Percentiles rank a stretch among this genome's conserved stretches.
Conservation (phyloP, 2,329 filamentous ascomycete species). For the Fusarium poae region DNA sequence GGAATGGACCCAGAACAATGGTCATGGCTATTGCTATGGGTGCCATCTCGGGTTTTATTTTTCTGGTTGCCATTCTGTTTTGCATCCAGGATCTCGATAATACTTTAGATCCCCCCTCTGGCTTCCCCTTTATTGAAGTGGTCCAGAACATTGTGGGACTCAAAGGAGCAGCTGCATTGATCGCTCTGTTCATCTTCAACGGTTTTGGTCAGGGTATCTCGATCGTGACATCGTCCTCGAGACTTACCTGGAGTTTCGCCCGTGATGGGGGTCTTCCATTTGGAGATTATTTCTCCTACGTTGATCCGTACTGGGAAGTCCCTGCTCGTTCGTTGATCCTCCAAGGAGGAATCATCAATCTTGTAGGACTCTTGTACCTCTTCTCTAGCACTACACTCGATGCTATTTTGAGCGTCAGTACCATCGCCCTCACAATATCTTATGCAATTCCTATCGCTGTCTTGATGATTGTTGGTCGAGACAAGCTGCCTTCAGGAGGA, state of each 20-base stretch:
- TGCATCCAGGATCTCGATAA: conserved; percentile 61
- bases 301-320: conserved; percentile 63
- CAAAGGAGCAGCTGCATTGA: conserved; percentile 58
- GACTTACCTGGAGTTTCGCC: conserved; percentile 67
- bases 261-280: conserved; percentile 63
- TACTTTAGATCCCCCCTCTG: conserved; percentile 55
- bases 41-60: conserved; percentile 62
- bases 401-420: conserved; percentile 67
- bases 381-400: conserved; percentile 66
- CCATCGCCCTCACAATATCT: conserved; percentile 67
- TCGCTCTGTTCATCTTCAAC: conserved; percentile 68
- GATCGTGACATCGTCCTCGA: conserved; percentile 64
- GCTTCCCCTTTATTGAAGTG: conserved; percentile 64
- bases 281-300: conserved; percentile 59
- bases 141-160: conserved; percentile 53
- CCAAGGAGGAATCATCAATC: conserved; percentile 58
- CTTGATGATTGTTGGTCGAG: conserved; percentile 63
- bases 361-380: conserved; percentile 66
- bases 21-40: conserved; percentile 63
- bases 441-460: conserved; percentile 62
- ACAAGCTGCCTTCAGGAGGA: conserved; percentile 60
- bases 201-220: conserved; percentile 66
- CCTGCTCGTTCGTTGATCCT: conserved; percentile 65
- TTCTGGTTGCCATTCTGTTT: conserved; percentile 64
- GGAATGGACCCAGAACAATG: conserved; percentile 64